Conservation (phyloP, 768 basidiomycete species). For the Gloeopeniophorella convolvens region DNA sequence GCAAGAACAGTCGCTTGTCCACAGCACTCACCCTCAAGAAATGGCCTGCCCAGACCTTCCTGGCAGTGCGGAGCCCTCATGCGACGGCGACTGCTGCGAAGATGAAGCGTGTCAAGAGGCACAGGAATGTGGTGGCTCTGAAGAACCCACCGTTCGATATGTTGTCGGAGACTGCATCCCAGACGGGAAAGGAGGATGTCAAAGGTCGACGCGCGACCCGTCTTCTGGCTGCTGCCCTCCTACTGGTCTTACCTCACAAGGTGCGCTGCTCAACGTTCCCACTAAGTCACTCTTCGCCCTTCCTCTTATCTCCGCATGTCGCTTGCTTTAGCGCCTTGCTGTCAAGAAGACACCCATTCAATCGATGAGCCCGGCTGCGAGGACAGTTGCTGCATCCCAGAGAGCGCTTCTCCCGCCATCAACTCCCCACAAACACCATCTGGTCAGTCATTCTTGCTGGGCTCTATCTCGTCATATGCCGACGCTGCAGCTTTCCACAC, state of each 20-base stretch:
- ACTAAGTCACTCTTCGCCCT: background rate
- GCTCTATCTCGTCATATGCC: too few relatives aligned
- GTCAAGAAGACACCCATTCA: background rate
- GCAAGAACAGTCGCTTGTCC: too few relatives aligned
- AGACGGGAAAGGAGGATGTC: conserved; percentile 9
- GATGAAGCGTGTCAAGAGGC: background rate
- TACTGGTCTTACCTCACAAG: background rate
- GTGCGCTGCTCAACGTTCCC: background rate
- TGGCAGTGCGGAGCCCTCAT: background rate
- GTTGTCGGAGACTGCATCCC: conserved; percentile 11
- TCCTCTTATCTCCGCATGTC: background rate
- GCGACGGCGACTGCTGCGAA: background rate
- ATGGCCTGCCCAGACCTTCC: background rate
- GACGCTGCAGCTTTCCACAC: background rate
- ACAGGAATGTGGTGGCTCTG: background rate
- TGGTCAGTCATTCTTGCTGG: background rate
- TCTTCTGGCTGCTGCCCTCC: background rate
- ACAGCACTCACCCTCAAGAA: background rate
- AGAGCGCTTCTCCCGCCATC: background rate
- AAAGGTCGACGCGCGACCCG: background rate
- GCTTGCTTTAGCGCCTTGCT: background rate
- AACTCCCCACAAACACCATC: background rate
- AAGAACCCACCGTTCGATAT: background rate
- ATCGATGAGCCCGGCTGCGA: background rate
- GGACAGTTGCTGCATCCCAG: background rate